Percentiles rank a stretch among this genome's conserved stretches.
Evolutionary conservation across 2,329 filamentous ascomycete species (phyloP).

Genomic region (Botrytis fabae): DNA sequence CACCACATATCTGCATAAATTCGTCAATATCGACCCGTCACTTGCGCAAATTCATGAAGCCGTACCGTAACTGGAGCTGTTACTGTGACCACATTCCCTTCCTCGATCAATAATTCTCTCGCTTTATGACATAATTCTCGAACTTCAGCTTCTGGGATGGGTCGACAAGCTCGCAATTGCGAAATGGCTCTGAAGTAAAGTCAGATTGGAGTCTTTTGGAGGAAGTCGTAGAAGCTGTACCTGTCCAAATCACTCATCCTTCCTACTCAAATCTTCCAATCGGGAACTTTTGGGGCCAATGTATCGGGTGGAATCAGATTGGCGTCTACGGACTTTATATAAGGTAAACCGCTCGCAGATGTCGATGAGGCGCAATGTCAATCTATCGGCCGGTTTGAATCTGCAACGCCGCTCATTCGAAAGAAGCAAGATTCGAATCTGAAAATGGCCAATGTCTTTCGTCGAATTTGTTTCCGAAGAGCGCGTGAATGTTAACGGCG

Average conservation of each 20-base stretch:
- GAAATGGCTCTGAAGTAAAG: constrained; percentile 72
- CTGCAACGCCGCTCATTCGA: constrained; percentile 4
- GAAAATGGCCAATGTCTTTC: neutral
- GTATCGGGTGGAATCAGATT: neutral
- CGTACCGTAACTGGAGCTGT: constrained; percentile 87
- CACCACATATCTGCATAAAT: constrained; percentile 75
- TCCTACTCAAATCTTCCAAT: constrained; percentile 23
- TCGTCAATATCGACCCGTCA: constrained; percentile 27
- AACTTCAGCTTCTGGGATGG: constrained; percentile 93
- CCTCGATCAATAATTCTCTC: constrained; percentile 91
- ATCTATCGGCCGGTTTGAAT: neutral
- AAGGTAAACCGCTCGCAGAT: constrained; percentile 7
- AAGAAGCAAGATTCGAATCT: constrained; percentile 10
- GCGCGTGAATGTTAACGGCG: constrained; percentile 26
- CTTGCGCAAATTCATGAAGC: neutral
- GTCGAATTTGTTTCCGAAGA: neutral
- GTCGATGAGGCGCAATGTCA: constrained; percentile 12
- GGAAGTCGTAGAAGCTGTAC: constrained; percentile 49
- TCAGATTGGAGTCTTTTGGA: constrained; percentile 7
- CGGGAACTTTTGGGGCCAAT: neutral
- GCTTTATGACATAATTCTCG: constrained; percentile 97
- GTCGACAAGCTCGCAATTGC: constrained; percentile 91
- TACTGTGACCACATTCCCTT: constrained; percentile 95
- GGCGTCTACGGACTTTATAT: neutral
- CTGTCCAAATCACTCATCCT: constrained; percentile 92